Evolutionary conservation across 495 filamentous ascomycete species (phyloP), one percentile per base, ranked within the genome.

Genomic region (Aspergillus homomorphus): DNA sequence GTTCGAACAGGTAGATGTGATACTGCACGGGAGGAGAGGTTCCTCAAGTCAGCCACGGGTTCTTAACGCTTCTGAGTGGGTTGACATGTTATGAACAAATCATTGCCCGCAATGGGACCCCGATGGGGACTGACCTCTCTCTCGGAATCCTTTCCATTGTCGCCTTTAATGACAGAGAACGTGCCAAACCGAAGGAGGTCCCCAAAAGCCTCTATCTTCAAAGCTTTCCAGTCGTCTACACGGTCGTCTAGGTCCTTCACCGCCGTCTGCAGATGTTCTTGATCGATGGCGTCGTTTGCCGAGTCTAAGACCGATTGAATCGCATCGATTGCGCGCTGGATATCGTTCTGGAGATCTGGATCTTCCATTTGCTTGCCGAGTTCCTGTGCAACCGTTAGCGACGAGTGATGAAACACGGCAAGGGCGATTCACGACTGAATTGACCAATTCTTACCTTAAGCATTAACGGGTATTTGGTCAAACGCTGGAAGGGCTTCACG

Each of bases 221-320:
- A 89, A 28, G 90, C 86, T 69, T 97, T 98, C 94, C 94, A 98
- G 69, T 98, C 94, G 66, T 98, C 94, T 0, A 98, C 94, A n/a
- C 92, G 82, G 41, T 77, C 73, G 54, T 85, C 84, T 16, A 98
- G 78, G 49, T 98, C 95, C 52, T 85, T 82, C 19, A 96, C 77
- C 9, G 92, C 91, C 56, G 89, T 85, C 43, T 82, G 76, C 53
- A 94, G 78, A 52, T 96, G 84, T 66, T 96, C 90, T 51, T 89
- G 88, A 65, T 92, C 86, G 44, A 98, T 89, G 18, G 91, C 94
- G 53, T 92, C 86, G 63, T 97, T 96, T 4, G 94, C 92, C 57
- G 86, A 84, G 59, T 87, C 82, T 15, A 98, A 79, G 1, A 92
- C 86, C 45, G 85, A 80, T 45, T 88, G 85, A 45, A 92, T 89